Percentiles rank a stretch among this genome's conserved stretches.
phyloP scores from a whole-genome alignment of 805 yeast genomes.

The Metschnikowia aberdeeniae region DNA sequence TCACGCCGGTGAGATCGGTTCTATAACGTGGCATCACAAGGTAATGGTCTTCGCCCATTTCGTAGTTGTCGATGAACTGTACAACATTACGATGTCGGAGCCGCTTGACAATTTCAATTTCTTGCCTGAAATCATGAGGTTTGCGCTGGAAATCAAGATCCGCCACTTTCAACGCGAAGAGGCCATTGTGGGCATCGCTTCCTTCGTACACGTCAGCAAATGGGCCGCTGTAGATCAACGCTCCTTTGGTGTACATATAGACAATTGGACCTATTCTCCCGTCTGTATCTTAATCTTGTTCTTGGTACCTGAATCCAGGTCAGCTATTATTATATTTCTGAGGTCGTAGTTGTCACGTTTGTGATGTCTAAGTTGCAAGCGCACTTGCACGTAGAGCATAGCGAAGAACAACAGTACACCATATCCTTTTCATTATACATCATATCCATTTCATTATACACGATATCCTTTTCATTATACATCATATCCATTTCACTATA shows the following conservation, averaged over 20 bases:
- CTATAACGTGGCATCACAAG: conserved; percentile 32
- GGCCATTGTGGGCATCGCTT: conserved; percentile 9
- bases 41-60: conserved; percentile 28
- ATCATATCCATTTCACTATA: no score
- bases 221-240: conserved; percentile 31
- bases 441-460: no score
- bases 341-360: background rate
- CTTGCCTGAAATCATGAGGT: conserved; percentile 36
- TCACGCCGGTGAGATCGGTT: conserved; percentile 23
- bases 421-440: background rate
- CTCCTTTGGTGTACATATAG: conserved; percentile 17
- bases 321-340: background rate
- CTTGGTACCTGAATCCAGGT: no score
- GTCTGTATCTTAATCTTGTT: no score
- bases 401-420: background rate
- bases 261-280: background rate
- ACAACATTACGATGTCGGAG: conserved; percentile 16
- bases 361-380: no score
- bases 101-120: conserved; percentile 24
- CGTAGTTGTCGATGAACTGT: conserved; percentile 20
- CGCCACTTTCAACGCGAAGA: conserved; percentile 34
- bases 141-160: conserved; percentile 32
- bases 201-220: conserved; percentile 31
- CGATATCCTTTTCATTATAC: no score
- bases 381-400: no score